Evolutionary conservation across 805 yeast genomes (phyloP).

Genomic region (Yamadazyma ubonensis): DNA sequence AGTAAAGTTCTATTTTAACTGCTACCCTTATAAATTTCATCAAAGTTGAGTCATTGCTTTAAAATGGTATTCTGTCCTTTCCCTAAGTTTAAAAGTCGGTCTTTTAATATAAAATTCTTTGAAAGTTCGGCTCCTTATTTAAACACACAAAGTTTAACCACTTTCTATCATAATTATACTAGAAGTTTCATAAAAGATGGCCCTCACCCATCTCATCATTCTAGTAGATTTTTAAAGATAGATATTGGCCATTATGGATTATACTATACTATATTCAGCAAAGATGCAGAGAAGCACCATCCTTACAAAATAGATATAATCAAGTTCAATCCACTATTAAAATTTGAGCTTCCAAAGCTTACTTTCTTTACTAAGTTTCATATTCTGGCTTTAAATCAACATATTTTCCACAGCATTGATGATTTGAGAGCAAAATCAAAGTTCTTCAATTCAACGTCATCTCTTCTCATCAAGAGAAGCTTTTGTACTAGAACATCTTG

Average conservation of each 20-base stretch:
- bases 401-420: constrained; percentile 26
- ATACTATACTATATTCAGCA: constrained; percentile 39
- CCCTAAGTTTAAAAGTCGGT: constrained; percentile 4
- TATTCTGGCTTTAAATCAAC: constrained; percentile 32
- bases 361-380: constrained; percentile 18
- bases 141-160: constrained; percentile 12
- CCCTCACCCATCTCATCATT: constrained; percentile 22
- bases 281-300: constrained; percentile 23
- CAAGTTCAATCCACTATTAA: constrained; percentile 4
- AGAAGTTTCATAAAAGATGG: constrained; percentile 13
- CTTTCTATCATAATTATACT: constrained; percentile 12
- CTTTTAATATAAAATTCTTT: constrained; percentile 13
- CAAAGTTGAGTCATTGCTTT: constrained; percentile 1
- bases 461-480: constrained; percentile 15
- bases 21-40: background rate
- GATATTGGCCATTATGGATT: constrained; percentile 44
- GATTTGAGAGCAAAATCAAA: constrained; percentile 23
- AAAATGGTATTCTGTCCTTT: constrained; percentile 11
- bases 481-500: constrained; percentile 3
- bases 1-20: background rate
- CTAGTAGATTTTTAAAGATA: constrained; percentile 25
- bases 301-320: constrained; percentile 6
- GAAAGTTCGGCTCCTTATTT: constrained; percentile 14
- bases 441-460: constrained; percentile 21
- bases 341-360: constrained; percentile 6